Conservation (phyloP, 140 eudicot genomes). For the Bidens hawaiensis region DNA sequence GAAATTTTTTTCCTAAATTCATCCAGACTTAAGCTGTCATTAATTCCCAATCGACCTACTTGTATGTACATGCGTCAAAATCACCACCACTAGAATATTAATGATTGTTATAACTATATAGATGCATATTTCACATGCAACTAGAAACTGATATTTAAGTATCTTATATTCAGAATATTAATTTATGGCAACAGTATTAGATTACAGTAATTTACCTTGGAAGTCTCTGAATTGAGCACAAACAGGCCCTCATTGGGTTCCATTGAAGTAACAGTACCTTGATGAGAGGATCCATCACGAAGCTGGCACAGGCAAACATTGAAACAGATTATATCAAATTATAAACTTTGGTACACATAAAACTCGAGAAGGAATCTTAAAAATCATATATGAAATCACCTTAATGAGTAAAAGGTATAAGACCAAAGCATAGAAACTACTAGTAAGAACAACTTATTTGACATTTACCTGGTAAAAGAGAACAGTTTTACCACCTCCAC, state of each 20-base stretch:
- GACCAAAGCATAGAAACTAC: background rate
- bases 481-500: slow-evolving; percentile 90
- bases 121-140: background rate
- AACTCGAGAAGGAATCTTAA: background rate
- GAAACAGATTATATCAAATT: slow-evolving; percentile 10
- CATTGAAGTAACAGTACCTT: slow-evolving; percentile 94
- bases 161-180: background rate
- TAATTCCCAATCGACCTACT: too few relatives aligned
- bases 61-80: too few relatives aligned
- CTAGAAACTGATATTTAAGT: background rate
- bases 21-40: too few relatives aligned
- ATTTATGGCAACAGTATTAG: background rate
- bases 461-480: slow-evolving; percentile 79
- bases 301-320: slow-evolving; percentile 61
- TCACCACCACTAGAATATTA: background rate
- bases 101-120: background rate
- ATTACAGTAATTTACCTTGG: slow-evolving; percentile 41
- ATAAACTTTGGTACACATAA: background rate
- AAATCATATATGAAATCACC: background rate
- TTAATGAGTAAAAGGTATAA: background rate
- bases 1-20: too few relatives aligned
- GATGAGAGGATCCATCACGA: slow-evolving; percentile 95
- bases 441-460: background rate
- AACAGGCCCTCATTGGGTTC: slow-evolving; percentile 90
- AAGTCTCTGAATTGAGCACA: slow-evolving; percentile 67